Evolutionary conservation across 2,329 filamentous ascomycete genomes (phyloP), one percentile per base, ranked within the genome.

Genomic region (Ophiostoma ips): DNA sequence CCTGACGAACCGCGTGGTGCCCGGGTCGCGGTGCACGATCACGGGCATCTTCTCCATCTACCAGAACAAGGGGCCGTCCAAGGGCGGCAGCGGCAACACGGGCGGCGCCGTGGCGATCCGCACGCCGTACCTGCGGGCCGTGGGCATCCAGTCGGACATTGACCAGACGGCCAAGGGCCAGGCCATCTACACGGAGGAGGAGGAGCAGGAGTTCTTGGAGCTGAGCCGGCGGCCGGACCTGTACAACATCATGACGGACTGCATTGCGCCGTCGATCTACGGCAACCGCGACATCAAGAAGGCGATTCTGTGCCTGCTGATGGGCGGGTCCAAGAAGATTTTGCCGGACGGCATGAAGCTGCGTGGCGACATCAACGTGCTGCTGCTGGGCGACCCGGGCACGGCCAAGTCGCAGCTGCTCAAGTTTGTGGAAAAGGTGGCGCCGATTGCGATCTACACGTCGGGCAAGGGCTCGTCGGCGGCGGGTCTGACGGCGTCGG

Each of bases 31-130:
- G 63, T 98, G 92, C 64, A 94, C 88, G 3, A 76, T 98, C 16
- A 96, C 92, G 78, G 92, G 92, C 18, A 87, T 98, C 33, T 98
- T 95, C 70, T 95, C 90, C 30, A 96, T 96, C 61, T 98, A 95
- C 66, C 87, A 95, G 64, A 84, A 83, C 58, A 96, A 96, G 66
- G 84, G 83, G 37, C 83, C 79, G 38, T 94, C 89, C 40, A 51
- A 50, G 24, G 48, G 51, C 30, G 52, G 51, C 48, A 84, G 83
- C 58, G 79, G 78, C 5, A 77, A 75, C 16, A 79, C 76, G 2
- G 82, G 81, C 48, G 83, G 83, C 2, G 92, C 92, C 1, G 89
- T 96, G 3, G 92, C 92, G 9, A 95, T 98, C 59, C 79, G 92
- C 56, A 96, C 94, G 45, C 92, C 92, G 0, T 98, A 98, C 61